Conservation (phyloP, 768 basidiomycete genomes). For the Ramaria sp. region DNA sequence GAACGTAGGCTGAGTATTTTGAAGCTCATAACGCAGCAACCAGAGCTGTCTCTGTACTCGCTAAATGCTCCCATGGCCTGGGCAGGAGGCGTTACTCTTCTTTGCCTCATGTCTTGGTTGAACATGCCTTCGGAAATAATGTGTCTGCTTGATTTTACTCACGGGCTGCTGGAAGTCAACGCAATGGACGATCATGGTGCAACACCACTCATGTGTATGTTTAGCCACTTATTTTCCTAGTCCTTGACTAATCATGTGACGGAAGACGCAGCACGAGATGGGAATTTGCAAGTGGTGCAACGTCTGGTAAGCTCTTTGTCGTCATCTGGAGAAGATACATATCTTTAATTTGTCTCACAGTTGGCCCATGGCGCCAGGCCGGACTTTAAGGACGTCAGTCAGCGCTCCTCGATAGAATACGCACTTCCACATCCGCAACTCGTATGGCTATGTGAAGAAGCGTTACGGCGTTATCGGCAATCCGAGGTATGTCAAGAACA, state of each 20-base stretch:
- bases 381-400: conserved; percentile 60
- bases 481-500: conserved; percentile 34
- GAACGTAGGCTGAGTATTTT: conserved; percentile 46
- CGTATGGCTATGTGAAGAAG: conserved; percentile 60
- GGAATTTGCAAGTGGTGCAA: conserved; percentile 53
- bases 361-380: conserved; percentile 62
- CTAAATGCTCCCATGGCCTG: conserved; percentile 58
- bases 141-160: conserved; percentile 51
- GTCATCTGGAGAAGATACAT: not conserved
- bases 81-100: conserved; percentile 61
- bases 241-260: conserved; percentile 3
- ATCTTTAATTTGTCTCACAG: conserved; percentile 21
- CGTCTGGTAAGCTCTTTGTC: conserved; percentile 34
- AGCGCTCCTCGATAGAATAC: conserved; percentile 63
- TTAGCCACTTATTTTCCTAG: conserved; percentile 9
- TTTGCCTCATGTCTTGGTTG: conserved; percentile 73
- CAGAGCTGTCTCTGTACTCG: conserved; percentile 52
- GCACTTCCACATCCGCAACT: conserved; percentile 49
- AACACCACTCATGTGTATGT: conserved; percentile 78
- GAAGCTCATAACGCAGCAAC: conserved; percentile 40
- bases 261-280: conserved; percentile 69
- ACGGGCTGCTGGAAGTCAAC: conserved; percentile 56
- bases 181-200: conserved; percentile 66
- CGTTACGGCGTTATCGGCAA: conserved; percentile 54
- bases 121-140: conserved; percentile 51